These are phyloP conservation scores for Populus deltoides DNA, from an alignment of 345 rosid species.

Conservation along the genomic window DNA sequence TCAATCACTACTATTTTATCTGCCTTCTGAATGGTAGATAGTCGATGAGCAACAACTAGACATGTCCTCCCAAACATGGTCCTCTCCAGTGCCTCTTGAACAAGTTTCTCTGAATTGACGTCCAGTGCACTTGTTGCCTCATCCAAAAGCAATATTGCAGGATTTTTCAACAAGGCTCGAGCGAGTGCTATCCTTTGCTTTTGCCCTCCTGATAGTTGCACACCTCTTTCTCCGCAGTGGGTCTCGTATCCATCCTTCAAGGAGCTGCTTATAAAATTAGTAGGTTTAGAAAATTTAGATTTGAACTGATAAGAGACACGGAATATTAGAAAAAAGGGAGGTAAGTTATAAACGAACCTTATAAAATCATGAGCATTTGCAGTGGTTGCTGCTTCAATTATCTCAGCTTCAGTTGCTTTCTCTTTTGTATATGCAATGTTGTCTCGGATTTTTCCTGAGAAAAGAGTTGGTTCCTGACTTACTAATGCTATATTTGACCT, in stretches of 20 bases:
- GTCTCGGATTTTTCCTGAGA: slow-evolving; percentile 25
- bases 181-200: slow-evolving; percentile 10
- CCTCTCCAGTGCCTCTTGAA: slow-evolving; percentile 26
- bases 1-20: no score
- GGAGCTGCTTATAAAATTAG: no score
- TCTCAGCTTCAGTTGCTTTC: slow-evolving; percentile 27
- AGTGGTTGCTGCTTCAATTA: slow-evolving; percentile 24
- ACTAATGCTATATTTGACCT: slow-evolving; percentile 14
- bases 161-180: slow-evolving; percentile 5
- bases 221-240: no score
- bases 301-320: no score
- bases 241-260: no score
- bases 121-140: slow-evolving; percentile 41
- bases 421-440: slow-evolving; percentile 28
- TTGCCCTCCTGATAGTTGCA: slow-evolving; percentile 10
- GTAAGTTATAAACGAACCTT: no score
- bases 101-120: slow-evolving; percentile 31
- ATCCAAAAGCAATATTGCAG: slow-evolving; percentile 18
- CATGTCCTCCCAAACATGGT: no score
- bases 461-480: slow-evolving; percentile 34
- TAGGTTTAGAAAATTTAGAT: no score
- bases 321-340: no score
- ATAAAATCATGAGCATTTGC: slow-evolving; percentile 34
- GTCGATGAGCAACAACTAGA: no score
- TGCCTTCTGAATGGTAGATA: no score